A percentile compares a stretch with the other conserved stretches of the same genome.
Evolutionary conservation across 257 asterid genomes (phyloP).

Genomic region (Lithospermum erythrorhizon): DNA sequence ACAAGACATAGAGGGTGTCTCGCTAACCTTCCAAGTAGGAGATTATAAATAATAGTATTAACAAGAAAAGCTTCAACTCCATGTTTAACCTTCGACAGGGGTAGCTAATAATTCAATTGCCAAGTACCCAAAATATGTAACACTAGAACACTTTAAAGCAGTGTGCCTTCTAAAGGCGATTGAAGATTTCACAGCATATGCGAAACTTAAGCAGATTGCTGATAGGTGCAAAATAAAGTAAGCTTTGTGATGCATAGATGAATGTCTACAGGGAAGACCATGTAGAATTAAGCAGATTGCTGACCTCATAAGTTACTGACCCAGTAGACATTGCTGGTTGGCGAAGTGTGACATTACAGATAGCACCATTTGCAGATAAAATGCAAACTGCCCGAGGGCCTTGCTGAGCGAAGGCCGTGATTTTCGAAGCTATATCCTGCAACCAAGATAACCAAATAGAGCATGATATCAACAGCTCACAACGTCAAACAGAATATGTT

Average conservation of each 20-base stretch:
- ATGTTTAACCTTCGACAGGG: too few relatives aligned
- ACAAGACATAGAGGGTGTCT: too few relatives aligned
- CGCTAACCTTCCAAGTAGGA: too few relatives aligned
- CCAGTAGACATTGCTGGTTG: slow-evolving; percentile 70
- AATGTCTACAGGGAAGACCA: slow-evolving; percentile 6
- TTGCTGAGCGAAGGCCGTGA: slow-evolving; percentile 76
- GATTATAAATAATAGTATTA: too few relatives aligned
- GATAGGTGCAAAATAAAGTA: slow-evolving; percentile 3
- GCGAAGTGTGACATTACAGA: slow-evolving; percentile 68
- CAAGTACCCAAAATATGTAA: too few relatives aligned
- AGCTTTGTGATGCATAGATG: neutral
- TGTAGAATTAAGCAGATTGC: slow-evolving; percentile 13
- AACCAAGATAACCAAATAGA: slow-evolving; percentile 9
- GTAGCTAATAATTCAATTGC: too few relatives aligned
- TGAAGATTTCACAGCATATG: neutral
- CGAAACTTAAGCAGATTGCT: slow-evolving; percentile 10
- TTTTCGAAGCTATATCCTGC: slow-evolving; percentile 72
- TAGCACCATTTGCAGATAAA: slow-evolving; percentile 75
- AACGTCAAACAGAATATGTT: neutral
- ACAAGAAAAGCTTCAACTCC: too few relatives aligned
- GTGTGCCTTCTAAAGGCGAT: neutral
- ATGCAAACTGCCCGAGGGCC: slow-evolving; percentile 86
- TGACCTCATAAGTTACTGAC: slow-evolving; percentile 75
- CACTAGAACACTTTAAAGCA: too few relatives aligned
- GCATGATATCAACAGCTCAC: neutral